Percentiles rank a stretch among this genome's conserved stretches.
phyloP scores from a whole-genome alignment of 2,329 filamentous ascomycete genomes.

The Fusarium sp. region DNA sequence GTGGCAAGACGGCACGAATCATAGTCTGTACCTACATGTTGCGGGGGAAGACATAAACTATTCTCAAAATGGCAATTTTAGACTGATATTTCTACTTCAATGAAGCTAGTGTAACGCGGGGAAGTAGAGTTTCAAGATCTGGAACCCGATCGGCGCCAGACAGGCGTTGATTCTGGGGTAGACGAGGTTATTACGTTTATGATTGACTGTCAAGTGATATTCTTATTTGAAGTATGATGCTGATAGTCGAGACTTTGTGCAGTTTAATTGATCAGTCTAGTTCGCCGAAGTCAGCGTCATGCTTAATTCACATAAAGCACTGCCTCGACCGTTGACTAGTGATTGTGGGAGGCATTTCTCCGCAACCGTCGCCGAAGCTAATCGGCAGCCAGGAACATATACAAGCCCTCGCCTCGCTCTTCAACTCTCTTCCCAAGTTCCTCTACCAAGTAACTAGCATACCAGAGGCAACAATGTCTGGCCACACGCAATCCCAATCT shows the following conservation, averaged over 20 bases:
- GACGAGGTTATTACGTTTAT: not conserved
- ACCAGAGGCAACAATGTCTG: constrained; percentile 7
- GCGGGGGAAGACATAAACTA: constrained; percentile 7
- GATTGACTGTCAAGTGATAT: not conserved
- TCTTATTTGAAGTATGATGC: not conserved
- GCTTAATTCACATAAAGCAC: not conserved
- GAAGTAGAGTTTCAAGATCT: not conserved
- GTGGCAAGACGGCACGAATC: constrained; percentile 13
- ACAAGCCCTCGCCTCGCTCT: constrained; percentile 1
- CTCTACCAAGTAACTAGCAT: not conserved
- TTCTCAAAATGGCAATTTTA: constrained; percentile 23
- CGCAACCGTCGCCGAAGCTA: not conserved
- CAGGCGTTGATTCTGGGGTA: not conserved
- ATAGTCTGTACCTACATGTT: not conserved
- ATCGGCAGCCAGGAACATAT: not conserved
- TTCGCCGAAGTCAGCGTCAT: not conserved
- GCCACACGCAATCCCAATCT: not conserved
- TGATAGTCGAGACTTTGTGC: not conserved
- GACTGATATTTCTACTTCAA: constrained; percentile 22
- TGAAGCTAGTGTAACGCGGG: not conserved
- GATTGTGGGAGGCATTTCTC: not conserved
- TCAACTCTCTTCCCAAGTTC: not conserved
- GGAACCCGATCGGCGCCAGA: not conserved
- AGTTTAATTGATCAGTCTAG: not conserved
- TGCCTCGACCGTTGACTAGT: not conserved